Base-by-base conservation (phyloP, 2,329 filamentous ascomycete species). In the Hansfordia pulvinata region DNA sequence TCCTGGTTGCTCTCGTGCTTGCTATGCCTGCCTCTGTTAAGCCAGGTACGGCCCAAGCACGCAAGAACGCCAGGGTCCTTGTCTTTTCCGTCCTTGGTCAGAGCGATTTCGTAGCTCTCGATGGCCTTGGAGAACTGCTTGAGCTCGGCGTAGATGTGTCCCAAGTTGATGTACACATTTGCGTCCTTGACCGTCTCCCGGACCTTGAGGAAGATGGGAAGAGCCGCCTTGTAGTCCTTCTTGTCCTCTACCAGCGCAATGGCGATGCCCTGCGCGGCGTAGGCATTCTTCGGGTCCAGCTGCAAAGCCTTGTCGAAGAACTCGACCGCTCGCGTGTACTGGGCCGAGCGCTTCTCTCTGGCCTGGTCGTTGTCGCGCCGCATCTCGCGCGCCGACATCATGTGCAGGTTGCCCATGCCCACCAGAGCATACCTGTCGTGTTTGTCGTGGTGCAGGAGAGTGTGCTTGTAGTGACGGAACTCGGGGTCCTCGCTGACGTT, bases 231-330 rank as follows among this genome's bases (percentile, higher is more conserved):
- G 51, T 76, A 76, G 42, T 96, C 85, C 52, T 90, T 94, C 58
- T 80, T 90, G 49, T 96, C 88, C 49, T 98, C 90, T 1, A 90
- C 76, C 16, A 98, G 62, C 7, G 88, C 86, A 45, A 98, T 96
- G 10, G 83, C 90, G 37, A 98, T 75, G 33, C 92, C 90, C 48
- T 98, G 90, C 2, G 90, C 90, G 6, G 92, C 92, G 49, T 93
- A 93, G 1, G 90, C 88, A 40, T 96, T 98, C 56, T 79, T 85
- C 1, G 85, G 76, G 44, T 98, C 90, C n/a, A 98, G 61, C 35
- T 92, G 84, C 13, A 98, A 61, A 4, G 88, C 88, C 56, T 98
- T 98, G 49, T 96, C 90, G 42, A 94, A 98, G 54, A 98, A 98
- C 48, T 98, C 92, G 8, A 96, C 86, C 0, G 90, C 86, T 39